A percentile compares a stretch with the other conserved stretches of the same genome.
Conservation (phyloP, 1,284 basidiomycete genomes). For the Irpex rosettiformis region DNA sequence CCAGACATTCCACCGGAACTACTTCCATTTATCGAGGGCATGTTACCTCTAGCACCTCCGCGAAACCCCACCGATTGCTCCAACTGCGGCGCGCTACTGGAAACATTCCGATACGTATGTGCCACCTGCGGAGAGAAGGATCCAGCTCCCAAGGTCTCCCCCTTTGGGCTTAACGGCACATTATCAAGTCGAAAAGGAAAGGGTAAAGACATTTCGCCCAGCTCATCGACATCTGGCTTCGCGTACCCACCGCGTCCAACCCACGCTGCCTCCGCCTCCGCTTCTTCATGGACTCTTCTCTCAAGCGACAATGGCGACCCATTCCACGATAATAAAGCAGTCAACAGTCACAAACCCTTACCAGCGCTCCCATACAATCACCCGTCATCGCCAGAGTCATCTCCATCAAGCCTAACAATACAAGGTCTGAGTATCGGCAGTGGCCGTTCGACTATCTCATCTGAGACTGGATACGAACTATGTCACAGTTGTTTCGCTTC, state of each 20-base stretch:
- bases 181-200: constrained; percentile 28
- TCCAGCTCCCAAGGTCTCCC: constrained; percentile 27
- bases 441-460: constrained; percentile 8
- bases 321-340: constrained; percentile 15
- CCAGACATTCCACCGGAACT: constrained; percentile 50
- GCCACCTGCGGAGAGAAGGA: constrained; percentile 79
- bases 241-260: constrained; percentile 21
- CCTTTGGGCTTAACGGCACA: constrained; percentile 16
- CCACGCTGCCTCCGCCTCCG: constrained; percentile 12
- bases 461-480: constrained; percentile 68
- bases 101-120: constrained; percentile 84
- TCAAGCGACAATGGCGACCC: constrained; percentile 13
- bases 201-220: constrained; percentile 26
- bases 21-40: constrained; percentile 45
- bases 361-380: constrained; percentile 21
- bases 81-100: constrained; percentile 68
- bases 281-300: constrained; percentile 15
- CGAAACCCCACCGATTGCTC: constrained; percentile 77
- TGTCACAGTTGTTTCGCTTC: constrained; percentile 76
- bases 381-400: constrained; percentile 32
- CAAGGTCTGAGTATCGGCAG: constrained; percentile 1
- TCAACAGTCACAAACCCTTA: constrained; percentile 14
- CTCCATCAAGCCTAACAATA: constrained; percentile 16
- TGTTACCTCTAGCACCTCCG: constrained; percentile 44
- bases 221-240: constrained; percentile 6